These are phyloP conservation scores for Striga asiatica DNA, from an alignment of 257 asterid genomes.

Conservation along the genomic window DNA sequence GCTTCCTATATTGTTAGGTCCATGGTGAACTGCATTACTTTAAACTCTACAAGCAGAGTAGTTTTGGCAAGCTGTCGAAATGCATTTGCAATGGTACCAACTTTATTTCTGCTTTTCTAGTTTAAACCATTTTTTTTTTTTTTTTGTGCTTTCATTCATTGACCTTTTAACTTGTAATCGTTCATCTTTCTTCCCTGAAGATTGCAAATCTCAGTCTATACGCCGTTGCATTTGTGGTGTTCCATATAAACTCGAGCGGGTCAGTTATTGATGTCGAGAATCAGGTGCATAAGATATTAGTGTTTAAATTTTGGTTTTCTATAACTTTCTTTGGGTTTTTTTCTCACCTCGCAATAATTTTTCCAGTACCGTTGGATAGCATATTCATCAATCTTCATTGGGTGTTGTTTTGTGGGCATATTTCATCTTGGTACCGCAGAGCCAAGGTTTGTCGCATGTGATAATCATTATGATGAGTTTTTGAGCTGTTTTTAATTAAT, in stretches of 20 bases:
- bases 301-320: background rate
- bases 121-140: background rate
- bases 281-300: constrained; percentile 37
- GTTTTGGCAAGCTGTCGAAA: constrained; percentile 93
- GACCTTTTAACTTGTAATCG: too few species aligned
- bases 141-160: background rate
- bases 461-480: too few species aligned
- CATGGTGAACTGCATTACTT: constrained; percentile 95
- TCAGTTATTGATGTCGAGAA: constrained; percentile 41
- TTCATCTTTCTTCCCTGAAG: constrained; percentile 25
- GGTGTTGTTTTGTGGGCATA: constrained; percentile 65
- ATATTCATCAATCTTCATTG: constrained; percentile 58
- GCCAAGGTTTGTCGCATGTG: constrained; percentile 55
- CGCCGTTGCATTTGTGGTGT: constrained; percentile 63
- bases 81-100: constrained; percentile 80
- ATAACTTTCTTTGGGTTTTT: background rate
- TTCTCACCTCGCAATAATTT: constrained; percentile 16
- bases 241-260: constrained; percentile 35
- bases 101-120: constrained; percentile 11
- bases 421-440: constrained; percentile 75
- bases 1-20: constrained; percentile 55
- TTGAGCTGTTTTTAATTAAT: too few species aligned
- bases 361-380: constrained; percentile 91
- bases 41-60: constrained; percentile 83
- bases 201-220: constrained; percentile 84